Conservation (phyloP, 2,329 filamentous ascomycete species). For the Penicillium frequentans region DNA sequence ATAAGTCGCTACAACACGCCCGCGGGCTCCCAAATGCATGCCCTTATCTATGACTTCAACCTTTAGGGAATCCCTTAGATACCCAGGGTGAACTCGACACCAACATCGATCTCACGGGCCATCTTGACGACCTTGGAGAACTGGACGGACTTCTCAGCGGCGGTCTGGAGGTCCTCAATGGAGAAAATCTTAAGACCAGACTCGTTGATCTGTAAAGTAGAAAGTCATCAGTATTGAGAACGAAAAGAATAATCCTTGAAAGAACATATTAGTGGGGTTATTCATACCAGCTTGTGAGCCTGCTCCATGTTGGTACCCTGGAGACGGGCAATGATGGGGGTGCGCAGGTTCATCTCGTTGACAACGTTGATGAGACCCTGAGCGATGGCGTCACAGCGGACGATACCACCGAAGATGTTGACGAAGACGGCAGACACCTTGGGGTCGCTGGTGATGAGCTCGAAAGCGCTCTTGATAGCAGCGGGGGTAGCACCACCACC, state of each 20-base stretch:
- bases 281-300: conserved; percentile 72
- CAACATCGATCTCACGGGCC: conserved; percentile 95
- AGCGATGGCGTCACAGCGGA: conserved; percentile 95
- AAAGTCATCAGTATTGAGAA: conserved; percentile 6
- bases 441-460: conserved; percentile 96
- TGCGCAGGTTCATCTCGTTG: conserved; percentile 90
- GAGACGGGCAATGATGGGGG: conserved; percentile 93
- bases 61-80: conserved; percentile 61
- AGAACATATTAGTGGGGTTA: background rate
- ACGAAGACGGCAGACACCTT: conserved; percentile 99
- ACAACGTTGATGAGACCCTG: conserved; percentile 94
- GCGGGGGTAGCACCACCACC: conserved; percentile 95
- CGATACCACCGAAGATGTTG: conserved; percentile 99
- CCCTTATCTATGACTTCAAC: conserved; percentile 4
- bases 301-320: conserved; percentile 98
- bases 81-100: conserved; percentile 90
- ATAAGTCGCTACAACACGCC: conserved; percentile 9
- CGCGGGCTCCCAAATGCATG: conserved; percentile 15
- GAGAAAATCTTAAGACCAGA: conserved; percentile 99
- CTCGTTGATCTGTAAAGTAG: conserved; percentile 71
- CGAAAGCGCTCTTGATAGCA: conserved; percentile 96
- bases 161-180: conserved; percentile 95
- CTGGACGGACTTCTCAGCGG: conserved; percentile 97
- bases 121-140: conserved; percentile 99
- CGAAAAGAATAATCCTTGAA: background rate